Conservation (phyloP, 164 flowering plant genomes). For the Aristolochia contorta region DNA sequence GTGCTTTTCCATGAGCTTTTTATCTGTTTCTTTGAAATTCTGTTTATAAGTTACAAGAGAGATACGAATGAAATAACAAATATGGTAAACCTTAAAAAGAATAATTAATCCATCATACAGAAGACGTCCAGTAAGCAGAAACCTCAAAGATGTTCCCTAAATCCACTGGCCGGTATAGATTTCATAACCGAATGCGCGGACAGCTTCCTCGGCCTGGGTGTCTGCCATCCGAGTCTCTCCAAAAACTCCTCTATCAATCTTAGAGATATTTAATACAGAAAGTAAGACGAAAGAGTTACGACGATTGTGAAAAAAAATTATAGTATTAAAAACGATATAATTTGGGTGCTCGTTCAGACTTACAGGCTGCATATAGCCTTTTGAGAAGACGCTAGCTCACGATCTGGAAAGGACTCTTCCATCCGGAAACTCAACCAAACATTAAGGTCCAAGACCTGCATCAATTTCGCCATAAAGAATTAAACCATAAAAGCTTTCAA, state of each 20-base stretch:
- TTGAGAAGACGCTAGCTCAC: slow-evolving; percentile 76
- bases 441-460: slow-evolving; percentile 88
- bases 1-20: neutral
- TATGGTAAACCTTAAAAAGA: neutral
- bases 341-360: slow-evolving; percentile 15
- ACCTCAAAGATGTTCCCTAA: neutral
- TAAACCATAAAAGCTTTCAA: neutral
- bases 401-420: slow-evolving; percentile 86
- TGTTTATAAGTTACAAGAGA: neutral
- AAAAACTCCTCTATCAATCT: slow-evolving; percentile 87
- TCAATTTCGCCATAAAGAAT: slow-evolving; percentile 3
- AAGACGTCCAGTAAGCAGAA: neutral
- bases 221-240: slow-evolving; percentile 58
- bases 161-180: neutral
- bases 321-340: neutral
- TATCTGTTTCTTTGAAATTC: neutral
- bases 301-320: neutral
- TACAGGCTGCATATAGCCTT: slow-evolving; percentile 78
- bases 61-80: neutral
- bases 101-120: neutral
- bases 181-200: neutral
- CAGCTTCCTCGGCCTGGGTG: slow-evolving; percentile 27
- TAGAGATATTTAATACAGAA: slow-evolving; percentile 6
- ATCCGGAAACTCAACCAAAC: slow-evolving; percentile 92
- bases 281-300: neutral